Base-by-base conservation (phyloP, 2,329 filamentous ascomycete genomes). In the Chaetomium olivaceum region DNA sequence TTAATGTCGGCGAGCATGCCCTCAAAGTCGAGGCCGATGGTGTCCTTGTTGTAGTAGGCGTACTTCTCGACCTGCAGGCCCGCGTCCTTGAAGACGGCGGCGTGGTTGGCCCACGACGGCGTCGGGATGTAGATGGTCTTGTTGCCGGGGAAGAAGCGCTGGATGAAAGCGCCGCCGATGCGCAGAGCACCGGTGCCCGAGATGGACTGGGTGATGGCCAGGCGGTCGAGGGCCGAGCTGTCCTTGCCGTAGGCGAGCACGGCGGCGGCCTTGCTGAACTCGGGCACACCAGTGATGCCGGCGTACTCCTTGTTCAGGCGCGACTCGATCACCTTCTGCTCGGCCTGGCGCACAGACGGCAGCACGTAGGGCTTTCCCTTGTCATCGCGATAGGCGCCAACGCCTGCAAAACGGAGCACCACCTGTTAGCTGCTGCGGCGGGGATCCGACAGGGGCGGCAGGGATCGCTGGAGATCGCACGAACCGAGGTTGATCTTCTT, bases 1-100 rank as follows among this genome's bases (percentile, higher is more conserved):
- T 96, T 93, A 82, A 99, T 89, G 79, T 98, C 93, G 75, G 87
- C 89, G 67, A 97, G 77, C 85, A 99, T 87, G 75, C 95, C 95
- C 72, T 96, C 92, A 76, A 97, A 98, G 85, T 99, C 95, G 71
- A 99, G 90, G 64, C 93, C 93, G 77, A 97, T 98, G 76, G 94
- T 98, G 78, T 97, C 89, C 86, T 96, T 96, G 88, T 98, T 92
- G 85, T 98, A 99, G 89, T 99, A 99, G 75, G 92, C 87, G 87
- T 99, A 99, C 83, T 93, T 92, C 82, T 93, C 89, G 69, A 98
- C 93, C 80, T 91, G 86, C 71, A 99, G 87, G 65, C 93, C 92
- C 36, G 92, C 91, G 80, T 98, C 93, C 81, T 87, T 89, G 88
- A 99, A 98, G 79, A 99, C 91, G 70, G 94, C 93, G 77, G 88